Evolutionary conservation across 2,329 filamentous ascomycete genomes (phyloP), one percentile per base, ranked within the genome.

Genomic region (Ceratocystis albifundus): DNA sequence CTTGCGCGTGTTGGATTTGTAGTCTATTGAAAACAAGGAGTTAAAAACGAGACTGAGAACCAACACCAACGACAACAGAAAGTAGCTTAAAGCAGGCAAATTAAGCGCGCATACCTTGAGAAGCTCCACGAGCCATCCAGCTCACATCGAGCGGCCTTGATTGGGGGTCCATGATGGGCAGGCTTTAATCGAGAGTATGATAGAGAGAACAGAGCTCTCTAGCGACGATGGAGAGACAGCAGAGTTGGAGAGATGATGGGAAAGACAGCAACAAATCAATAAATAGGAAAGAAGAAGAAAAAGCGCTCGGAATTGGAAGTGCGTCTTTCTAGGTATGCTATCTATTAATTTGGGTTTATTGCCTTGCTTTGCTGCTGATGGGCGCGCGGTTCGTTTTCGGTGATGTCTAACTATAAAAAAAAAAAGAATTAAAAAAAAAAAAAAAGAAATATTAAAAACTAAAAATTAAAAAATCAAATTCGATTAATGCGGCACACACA

Each of bases 101-200:
- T 10, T 5, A n/a, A 32, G 25, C 17, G 53, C 53, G 28, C 82
- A 76, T 80, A 89, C 90, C 90, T 87, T 88, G 91, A 70, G 86
- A 85, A 71, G 87, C 84, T 74, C 89, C 88, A 76, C 94, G 88
- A 71, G 82, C 82, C 80, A 95, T 88, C 90, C 90, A 96, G 76
- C 88, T 91, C 73, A 95, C 90, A 77, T 96, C 90, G 73, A 95
- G 36, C 57, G 64, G 84, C 70, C 87, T 87, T 75, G 90, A 86
- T 70, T 89, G 84, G 71, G 88, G 86, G 77, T 93, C 89, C 89
- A 93, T 93, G 41, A 69, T 36, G 8, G 15, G 22, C 15, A 8
- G n/a, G 61, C 61, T 30, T 30, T 30, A 57, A 15, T 57, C 5
- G 6, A 15, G 22, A 28, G 71, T 71, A 70, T 71, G 69, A 69